Percentiles rank a stretch among this genome's conserved stretches.
Evolutionary conservation across 1,284 basidiomycete species (phyloP).

Genomic region (Schizophyllum commune): DNA sequence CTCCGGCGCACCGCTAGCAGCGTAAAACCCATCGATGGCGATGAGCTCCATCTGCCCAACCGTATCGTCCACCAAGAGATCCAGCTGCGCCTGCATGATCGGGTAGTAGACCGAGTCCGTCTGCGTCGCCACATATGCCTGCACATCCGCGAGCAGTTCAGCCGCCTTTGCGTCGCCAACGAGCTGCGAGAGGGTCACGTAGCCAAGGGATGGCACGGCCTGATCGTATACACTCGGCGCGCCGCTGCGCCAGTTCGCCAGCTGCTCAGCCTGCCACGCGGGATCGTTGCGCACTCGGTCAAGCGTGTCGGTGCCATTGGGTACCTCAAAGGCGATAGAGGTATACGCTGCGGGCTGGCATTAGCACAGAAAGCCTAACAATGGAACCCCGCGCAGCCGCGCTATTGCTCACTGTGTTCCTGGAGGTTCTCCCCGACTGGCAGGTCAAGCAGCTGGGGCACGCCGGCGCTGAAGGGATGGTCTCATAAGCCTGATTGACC

Average conservation of each 20-base stretch:
- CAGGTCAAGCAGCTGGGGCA: background rate
- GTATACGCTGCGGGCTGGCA: background rate
- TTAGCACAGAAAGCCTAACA: background rate
- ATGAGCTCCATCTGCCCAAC: background rate
- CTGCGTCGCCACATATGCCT: background rate
- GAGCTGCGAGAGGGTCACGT: background rate
- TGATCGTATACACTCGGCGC: background rate
- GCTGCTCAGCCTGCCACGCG: background rate
- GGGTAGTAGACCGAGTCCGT: background rate
- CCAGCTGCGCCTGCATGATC: background rate
- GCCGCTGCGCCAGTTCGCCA: background rate
- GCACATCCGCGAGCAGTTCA: background rate
- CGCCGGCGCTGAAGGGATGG: background rate
- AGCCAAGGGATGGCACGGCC: background rate
- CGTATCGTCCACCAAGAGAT: background rate
- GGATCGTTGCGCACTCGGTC: background rate
- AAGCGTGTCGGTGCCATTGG: background rate
- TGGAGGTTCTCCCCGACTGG: background rate
- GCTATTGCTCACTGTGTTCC: background rate
- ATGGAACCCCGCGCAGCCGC: no score
- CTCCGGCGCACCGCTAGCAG: background rate
- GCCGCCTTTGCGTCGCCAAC: background rate
- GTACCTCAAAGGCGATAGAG: background rate
- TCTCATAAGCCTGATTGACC: background rate
- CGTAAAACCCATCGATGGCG: background rate